A percentile compares a stretch with the other conserved stretches of the same genome.
Evolutionary conservation across 768 basidiomycete genomes (phyloP).

Genomic region (Rhodocollybia butyracea): DNA sequence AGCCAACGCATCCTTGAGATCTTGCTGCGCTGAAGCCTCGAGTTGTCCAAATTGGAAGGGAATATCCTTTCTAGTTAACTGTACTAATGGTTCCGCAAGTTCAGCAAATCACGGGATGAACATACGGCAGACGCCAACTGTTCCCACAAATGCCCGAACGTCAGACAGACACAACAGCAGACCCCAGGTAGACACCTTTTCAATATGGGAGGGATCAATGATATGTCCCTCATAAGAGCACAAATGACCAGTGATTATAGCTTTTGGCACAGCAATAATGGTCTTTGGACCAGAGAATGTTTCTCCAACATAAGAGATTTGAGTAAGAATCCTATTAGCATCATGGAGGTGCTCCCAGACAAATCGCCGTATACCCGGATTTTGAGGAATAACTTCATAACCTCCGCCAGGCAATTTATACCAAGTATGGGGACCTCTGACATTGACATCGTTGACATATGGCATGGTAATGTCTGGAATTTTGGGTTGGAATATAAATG

Average conservation of each 20-base stretch:
- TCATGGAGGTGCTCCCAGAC: constrained; percentile 15
- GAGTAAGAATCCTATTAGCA: constrained; percentile 4
- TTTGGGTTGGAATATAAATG: constrained; percentile 31
- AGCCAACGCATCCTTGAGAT: too few species aligned
- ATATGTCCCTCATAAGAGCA: constrained; percentile 8
- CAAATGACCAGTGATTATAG: constrained; percentile 7
- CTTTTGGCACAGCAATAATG: not conserved
- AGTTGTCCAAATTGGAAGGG: not conserved
- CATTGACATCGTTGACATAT: constrained; percentile 36
- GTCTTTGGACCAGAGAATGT: constrained; percentile 35
- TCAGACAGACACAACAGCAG: not conserved
- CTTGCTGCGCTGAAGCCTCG: too few species aligned
- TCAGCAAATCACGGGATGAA: constrained; percentile 23
- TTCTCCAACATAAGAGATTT: constrained; percentile 30
- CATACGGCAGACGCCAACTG: constrained; percentile 10
- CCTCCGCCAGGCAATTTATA: constrained; percentile 21
- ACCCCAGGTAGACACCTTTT: not conserved
- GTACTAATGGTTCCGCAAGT: constrained; percentile 29
- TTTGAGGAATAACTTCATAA: constrained; percentile 12
- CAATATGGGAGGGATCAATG: constrained; percentile 9
- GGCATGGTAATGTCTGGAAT: constrained; percentile 33
- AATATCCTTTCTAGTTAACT: constrained; percentile 29
- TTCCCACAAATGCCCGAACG: constrained; percentile 14
- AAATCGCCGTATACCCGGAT: constrained; percentile 11
- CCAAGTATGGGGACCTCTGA: constrained; percentile 27